Percentiles rank a stretch among this genome's conserved stretches.
phyloP scores from a whole-genome alignment of 495 filamentous ascomycete genomes.

The Immersiella caudata region DNA sequence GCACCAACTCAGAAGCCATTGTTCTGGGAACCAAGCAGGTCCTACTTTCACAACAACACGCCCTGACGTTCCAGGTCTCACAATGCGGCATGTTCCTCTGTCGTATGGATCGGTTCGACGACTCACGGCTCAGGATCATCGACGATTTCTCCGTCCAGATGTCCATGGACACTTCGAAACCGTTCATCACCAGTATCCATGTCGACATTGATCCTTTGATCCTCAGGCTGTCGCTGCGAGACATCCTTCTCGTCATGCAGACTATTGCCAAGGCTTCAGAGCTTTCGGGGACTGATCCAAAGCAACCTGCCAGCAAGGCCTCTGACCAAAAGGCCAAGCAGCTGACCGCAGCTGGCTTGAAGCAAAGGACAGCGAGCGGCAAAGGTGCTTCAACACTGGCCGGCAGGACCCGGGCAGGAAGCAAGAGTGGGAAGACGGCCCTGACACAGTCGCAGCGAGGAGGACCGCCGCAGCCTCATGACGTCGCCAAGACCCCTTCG shows the following conservation, averaged over 20 bases:
- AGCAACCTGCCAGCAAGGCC: conserved; percentile 38
- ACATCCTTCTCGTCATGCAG: conserved; percentile 91
- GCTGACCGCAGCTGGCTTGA: conserved; percentile 58
- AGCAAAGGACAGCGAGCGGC: conserved; percentile 66
- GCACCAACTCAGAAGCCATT: conserved; percentile 88
- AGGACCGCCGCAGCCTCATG: conserved; percentile 33
- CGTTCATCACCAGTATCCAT: conserved; percentile 74
- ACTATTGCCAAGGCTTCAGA: conserved; percentile 93
- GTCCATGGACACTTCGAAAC: conserved; percentile 80
- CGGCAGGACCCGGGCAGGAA: conserved; percentile 35
- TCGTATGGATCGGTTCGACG: conserved; percentile 95
- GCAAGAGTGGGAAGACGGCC: conserved; percentile 27
- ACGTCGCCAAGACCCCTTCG: conserved; percentile 37
- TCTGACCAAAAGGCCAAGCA: conserved; percentile 66
- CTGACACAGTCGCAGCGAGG: conserved; percentile 16
- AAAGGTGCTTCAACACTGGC: conserved; percentile 64
- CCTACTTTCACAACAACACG: conserved; percentile 89
- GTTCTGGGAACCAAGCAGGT: conserved; percentile 94
- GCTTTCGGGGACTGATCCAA: conserved; percentile 65
- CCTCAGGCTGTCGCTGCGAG: conserved; percentile 86
- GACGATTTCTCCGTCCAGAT: conserved; percentile 93
- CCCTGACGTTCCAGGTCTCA: conserved; percentile 85
- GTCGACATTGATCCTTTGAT: conserved; percentile 90
- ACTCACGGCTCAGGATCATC: conserved; percentile 80
- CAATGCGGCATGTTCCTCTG: conserved; percentile 98